Conservation (phyloP, 805 yeast genomes). For the Lipomyces anomalus region DNA sequence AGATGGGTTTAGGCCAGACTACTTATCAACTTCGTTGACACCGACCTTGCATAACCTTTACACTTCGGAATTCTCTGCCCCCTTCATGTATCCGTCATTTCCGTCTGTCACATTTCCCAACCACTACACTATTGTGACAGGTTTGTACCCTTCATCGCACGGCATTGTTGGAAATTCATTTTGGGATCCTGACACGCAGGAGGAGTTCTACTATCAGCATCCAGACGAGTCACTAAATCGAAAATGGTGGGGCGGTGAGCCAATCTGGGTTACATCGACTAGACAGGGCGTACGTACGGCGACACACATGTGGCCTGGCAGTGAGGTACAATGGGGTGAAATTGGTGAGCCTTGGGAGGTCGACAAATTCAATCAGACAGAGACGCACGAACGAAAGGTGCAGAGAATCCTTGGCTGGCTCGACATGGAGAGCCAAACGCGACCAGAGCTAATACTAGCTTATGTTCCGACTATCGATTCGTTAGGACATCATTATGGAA, state of each 20-base stretch:
- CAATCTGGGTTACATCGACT: slow-evolving; percentile 75
- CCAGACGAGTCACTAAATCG: slow-evolving; percentile 46
- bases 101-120: slow-evolving; percentile 89
- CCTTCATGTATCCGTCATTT: slow-evolving; percentile 80
- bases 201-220: slow-evolving; percentile 59
- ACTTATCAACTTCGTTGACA: slow-evolving; percentile 57
- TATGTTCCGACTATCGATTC: slow-evolving; percentile 80
- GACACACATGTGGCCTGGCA: slow-evolving; percentile 97
- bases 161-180: slow-evolving; percentile 84
- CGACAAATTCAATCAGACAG: slow-evolving; percentile 62
- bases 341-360: slow-evolving; percentile 46
- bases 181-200: slow-evolving; percentile 52
- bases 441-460: slow-evolving; percentile 73
- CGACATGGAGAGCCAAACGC: slow-evolving; percentile 44
- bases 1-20: slow-evolving; percentile 90
- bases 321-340: slow-evolving; percentile 57
- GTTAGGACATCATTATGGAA: slow-evolving; percentile 69
- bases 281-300: slow-evolving; percentile 58
- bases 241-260: slow-evolving; percentile 89
- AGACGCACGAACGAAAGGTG: slow-evolving; percentile 51
- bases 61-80: slow-evolving; percentile 47
- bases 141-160: slow-evolving; percentile 73
- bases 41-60: slow-evolving; percentile 61
- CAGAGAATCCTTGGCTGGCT: slow-evolving; percentile 61
- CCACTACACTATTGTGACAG: slow-evolving; percentile 88